These are phyloP conservation scores for Lasiodiplodia citricola DNA, from an alignment of 2,329 filamentous ascomycete species.

Conservation along the genomic window DNA sequence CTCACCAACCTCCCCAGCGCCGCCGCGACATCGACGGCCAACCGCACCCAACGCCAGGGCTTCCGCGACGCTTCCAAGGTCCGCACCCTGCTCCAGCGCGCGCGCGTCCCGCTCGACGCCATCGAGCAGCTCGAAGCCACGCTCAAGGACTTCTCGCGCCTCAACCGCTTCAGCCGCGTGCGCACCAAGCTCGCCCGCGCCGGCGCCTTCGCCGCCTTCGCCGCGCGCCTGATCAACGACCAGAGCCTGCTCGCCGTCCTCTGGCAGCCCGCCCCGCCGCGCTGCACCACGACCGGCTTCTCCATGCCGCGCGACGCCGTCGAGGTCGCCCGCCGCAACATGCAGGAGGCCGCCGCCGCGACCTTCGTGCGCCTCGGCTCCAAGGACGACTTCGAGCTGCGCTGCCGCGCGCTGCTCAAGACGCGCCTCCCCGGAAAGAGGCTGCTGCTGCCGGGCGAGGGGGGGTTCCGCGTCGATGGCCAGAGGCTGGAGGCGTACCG, in stretches of 20 bases:
- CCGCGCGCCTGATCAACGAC: background rate
- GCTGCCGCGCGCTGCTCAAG: background rate
- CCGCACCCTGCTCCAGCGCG: background rate
- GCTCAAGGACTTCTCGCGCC: background rate
- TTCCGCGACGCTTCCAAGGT: background rate
- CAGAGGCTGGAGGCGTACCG: background rate
- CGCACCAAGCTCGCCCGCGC: conserved; percentile 4
- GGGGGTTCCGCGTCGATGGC: background rate
- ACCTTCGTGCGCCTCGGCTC: background rate
- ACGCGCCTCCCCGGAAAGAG: background rate
- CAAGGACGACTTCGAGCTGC: background rate
- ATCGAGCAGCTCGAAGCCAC: background rate
- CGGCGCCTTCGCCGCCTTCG: background rate
- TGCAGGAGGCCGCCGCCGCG: background rate
- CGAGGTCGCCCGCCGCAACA: background rate
- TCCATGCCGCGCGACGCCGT: background rate
- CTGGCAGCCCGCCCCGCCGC: background rate
- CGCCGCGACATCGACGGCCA: background rate
- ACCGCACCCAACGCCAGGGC: background rate
- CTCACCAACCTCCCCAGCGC: background rate
- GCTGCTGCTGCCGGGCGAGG: background rate
- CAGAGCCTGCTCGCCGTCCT: background rate
- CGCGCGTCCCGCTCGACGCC: background rate
- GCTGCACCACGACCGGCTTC: background rate
- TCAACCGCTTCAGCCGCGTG: conserved; percentile 1